Percentiles rank a stretch among this genome's conserved stretches.
Conservation (phyloP, 2,329 filamentous ascomycete genomes). For the Onygenales sp. region DNA sequence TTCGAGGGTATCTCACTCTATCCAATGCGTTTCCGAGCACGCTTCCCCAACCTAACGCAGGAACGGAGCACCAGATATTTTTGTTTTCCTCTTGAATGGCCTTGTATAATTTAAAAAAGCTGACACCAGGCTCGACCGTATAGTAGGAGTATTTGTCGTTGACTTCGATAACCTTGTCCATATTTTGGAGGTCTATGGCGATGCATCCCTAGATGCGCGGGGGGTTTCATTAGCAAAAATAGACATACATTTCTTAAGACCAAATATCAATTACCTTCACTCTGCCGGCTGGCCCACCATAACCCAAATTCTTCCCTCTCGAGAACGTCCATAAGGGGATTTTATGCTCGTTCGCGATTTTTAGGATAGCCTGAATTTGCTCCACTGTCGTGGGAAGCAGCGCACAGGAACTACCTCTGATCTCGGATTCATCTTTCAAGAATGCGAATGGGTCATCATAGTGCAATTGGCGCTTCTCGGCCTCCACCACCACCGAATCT, state of each 20-base stretch:
- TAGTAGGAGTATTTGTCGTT: slow-evolving; percentile 23
- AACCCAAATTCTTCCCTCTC: slow-evolving; percentile 14
- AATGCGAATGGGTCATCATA: not conserved
- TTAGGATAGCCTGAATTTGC: slow-evolving; percentile 7
- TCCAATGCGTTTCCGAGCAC: slow-evolving; percentile 1
- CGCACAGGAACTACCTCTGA: not conserved
- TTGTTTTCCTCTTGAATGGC: slow-evolving; percentile 25
- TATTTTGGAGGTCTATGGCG: slow-evolving; percentile 32
- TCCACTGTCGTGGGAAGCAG: not conserved
- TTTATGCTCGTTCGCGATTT: slow-evolving; percentile 11
- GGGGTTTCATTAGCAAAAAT: not conserved
- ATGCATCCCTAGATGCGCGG: slow-evolving; percentile 31
- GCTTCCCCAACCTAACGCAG: slow-evolving; percentile 9
- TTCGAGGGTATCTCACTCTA: not conserved
- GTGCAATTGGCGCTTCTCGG: not conserved
- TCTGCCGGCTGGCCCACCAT: slow-evolving; percentile 26
- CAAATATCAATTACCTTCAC: not conserved
- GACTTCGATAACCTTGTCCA: slow-evolving; percentile 25
- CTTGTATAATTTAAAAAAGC: slow-evolving; percentile 37
- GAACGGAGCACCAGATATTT: slow-evolving; percentile 8
- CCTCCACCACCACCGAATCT: not conserved
- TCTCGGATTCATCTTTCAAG: not conserved
- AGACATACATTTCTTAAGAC: slow-evolving; percentile 14
- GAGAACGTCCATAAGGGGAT: slow-evolving; percentile 15
- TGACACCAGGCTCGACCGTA: slow-evolving; percentile 36